Evolutionary conservation across 208 protist species (phyloP).

Genomic region (Crithidia expoeki): DNA sequence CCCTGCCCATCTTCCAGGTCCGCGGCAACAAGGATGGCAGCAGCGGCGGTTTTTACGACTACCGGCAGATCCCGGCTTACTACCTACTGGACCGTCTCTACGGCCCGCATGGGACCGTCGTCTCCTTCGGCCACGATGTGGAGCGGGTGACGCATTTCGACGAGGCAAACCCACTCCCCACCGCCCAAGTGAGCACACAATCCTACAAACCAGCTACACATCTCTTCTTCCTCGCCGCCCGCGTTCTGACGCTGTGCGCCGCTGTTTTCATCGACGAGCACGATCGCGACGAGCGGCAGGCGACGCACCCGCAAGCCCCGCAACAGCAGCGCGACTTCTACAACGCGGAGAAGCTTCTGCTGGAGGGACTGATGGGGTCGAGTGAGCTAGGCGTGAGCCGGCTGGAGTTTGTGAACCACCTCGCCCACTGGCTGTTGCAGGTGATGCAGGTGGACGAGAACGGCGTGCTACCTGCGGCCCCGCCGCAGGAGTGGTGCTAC

Average conservation of each 20-base stretch:
- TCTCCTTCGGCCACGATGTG: conserved; percentile 61
- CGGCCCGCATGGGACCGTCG: conserved; percentile 38
- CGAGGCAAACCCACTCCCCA: conserved; percentile 61
- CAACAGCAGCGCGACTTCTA: conserved; percentile 51
- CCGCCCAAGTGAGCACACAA: conserved; percentile 4
- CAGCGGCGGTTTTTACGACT: conserved; percentile 17
- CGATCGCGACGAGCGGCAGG: conserved; percentile 52
- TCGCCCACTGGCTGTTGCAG: conserved; percentile 79
- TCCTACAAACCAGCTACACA: conserved; percentile 73
- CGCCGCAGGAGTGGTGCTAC: conserved; percentile 75
- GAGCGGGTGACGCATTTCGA: conserved; percentile 81
- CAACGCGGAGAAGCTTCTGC: conserved; percentile 57
- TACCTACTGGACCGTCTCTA: conserved; percentile 62
- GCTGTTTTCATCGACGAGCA: conserved; percentile 69
- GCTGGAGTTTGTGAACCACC: conserved; percentile 70
- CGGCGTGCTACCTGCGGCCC: conserved; percentile 50
- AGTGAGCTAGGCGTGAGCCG: conserved; percentile 46
- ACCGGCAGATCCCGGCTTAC: conserved; percentile 51
- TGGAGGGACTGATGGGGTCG: conserved; percentile 65
- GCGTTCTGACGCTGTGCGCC: conserved; percentile 57
- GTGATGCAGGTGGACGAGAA: conserved; percentile 62
- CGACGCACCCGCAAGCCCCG: conserved; percentile 51
- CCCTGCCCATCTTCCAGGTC: conserved; percentile 66
- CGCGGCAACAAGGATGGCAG: background rate
- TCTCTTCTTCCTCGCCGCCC: conserved; percentile 83